These are phyloP conservation scores for Prunus yedoensis DNA, from an alignment of 331 rosid genomes.

Conservation along the genomic window DNA sequence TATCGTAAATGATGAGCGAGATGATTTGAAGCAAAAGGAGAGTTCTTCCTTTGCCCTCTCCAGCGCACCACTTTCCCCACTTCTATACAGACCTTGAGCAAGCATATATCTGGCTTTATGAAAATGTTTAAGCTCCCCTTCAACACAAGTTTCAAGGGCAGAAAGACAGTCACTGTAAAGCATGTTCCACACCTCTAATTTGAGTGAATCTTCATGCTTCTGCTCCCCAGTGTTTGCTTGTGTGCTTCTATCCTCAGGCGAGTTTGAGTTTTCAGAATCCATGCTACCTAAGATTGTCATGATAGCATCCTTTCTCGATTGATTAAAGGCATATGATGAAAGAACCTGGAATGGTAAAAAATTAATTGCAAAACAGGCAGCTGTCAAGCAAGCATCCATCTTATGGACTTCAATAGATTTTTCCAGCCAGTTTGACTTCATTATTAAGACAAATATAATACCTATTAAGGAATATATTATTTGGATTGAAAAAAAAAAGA, in stretches of 20 bases:
- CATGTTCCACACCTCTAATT: slow-evolving; percentile 72
- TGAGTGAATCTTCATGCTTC: slow-evolving; percentile 50
- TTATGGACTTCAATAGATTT: not conserved
- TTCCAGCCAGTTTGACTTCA: not conserved
- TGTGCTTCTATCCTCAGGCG: slow-evolving; percentile 37
- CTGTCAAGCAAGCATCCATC: not conserved
- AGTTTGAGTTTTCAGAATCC: slow-evolving; percentile 33
- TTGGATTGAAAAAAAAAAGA: not conserved
- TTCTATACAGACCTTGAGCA: slow-evolving; percentile 80
- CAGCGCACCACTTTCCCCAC: slow-evolving; percentile 66
- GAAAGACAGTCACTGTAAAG: slow-evolving; percentile 85
- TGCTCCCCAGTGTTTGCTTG: slow-evolving; percentile 43
- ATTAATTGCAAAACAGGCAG: slow-evolving; percentile 9
- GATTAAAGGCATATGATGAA: slow-evolving; percentile 67
- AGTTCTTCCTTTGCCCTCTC: slow-evolving; percentile 95
- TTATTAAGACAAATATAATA: not conserved
- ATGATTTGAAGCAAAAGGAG: slow-evolving; percentile 96
- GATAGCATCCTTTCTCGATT: slow-evolving; percentile 57
- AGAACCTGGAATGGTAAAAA: slow-evolving; percentile 59
- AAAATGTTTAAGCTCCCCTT: slow-evolving; percentile 97
- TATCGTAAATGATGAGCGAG: slow-evolving; percentile 95
- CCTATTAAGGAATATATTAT: not conserved
- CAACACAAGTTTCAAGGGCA: slow-evolving; percentile 92
- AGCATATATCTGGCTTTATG: slow-evolving; percentile 98
- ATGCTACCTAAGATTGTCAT: slow-evolving; percentile 46